Base-by-base conservation (phyloP, 73 alveolate genomes). In the Tetrahymena borealis region DNA sequence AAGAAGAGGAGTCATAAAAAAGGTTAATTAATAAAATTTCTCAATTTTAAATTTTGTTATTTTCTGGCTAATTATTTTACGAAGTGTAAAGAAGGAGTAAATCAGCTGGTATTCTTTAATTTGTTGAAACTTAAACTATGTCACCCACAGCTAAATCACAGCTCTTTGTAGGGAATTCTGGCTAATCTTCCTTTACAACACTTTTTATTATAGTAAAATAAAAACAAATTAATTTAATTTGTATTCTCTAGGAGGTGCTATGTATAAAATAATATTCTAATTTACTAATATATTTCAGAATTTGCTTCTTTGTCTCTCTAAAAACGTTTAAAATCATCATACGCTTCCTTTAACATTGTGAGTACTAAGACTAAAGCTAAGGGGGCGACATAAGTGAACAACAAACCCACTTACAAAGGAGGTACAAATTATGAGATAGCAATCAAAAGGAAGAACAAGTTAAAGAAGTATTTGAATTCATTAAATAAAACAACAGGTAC, bases 331-430 rank as follows among this genome's bases (percentile, higher is more conserved):
- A 96, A 78, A 94, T 98, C 99, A 90, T 98, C 99, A 40, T 95
- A 94, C 12, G 97, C 98, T 91, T 98, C 99, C 94, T 98, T 98
- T 38, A 96, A 79, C 94, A 98, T 91, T 24, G 99, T 97, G 60
- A 98, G 95, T 18, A 94, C 90, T 41, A 98, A 96, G 39, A 98
- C 99, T 79, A 98, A 94, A 33, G 98, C 99, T 38, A 98, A 94
- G 10, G 99, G 99, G 1, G 99, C 98, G 12, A 98, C 92, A 93
- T 98, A 98, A 35, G 99, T 98, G 94, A 98, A 96, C 91, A 97
- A 42, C 92, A 98, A 98, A 90, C 99, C 99, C 41, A 98, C 99
- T 94, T 97, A 91, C 38, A 98, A 92, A 37, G 96, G 96, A 32
- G 98, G 98, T 32, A 97, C 93, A 41, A 97, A 96, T 91, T 98